Evolutionary conservation across 495 filamentous ascomycete genomes (phyloP).

Genomic region (Penicillium riverlandense): DNA sequence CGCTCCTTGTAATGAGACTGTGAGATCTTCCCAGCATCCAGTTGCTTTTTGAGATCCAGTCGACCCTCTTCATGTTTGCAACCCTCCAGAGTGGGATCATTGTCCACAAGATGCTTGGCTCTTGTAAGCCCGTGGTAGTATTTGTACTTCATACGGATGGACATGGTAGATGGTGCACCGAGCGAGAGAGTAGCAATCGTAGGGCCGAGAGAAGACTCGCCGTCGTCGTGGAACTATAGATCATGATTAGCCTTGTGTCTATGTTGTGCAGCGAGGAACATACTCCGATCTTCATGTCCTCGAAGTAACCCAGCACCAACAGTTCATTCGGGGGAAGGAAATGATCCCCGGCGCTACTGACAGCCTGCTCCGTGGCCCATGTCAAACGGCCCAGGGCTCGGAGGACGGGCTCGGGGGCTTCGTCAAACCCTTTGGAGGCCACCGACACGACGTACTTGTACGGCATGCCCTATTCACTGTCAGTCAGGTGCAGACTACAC

Average conservation of each 20-base stretch:
- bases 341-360: slow-evolving; percentile 15
- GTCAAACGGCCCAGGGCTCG: slow-evolving; percentile 52
- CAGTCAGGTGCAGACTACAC: slow-evolving; percentile 1
- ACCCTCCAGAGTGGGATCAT: slow-evolving; percentile 25
- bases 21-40: slow-evolving; percentile 12
- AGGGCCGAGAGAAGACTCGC: slow-evolving; percentile 66
- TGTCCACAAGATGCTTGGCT: slow-evolving; percentile 8
- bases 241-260: background rate
- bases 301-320: slow-evolving; percentile 68
- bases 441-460: slow-evolving; percentile 77
- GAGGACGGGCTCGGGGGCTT: slow-evolving; percentile 51
- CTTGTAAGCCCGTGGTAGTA: slow-evolving; percentile 35
- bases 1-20: slow-evolving; percentile 9
- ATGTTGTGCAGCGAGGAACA: slow-evolving; percentile 14
- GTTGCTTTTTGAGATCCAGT: slow-evolving; percentile 22
- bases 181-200: slow-evolving; percentile 71
- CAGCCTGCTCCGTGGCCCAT: slow-evolving; percentile 52
- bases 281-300: slow-evolving; percentile 61
- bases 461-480: slow-evolving; percentile 54
- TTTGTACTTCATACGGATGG: slow-evolving; percentile 59
- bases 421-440: slow-evolving; percentile 52
- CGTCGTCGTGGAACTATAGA: slow-evolving; percentile 62
- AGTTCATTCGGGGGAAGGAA: slow-evolving; percentile 56
- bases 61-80: slow-evolving; percentile 34
- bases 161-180: slow-evolving; percentile 62